Percentiles rank a stretch among this genome's conserved stretches.
Conservation (phyloP, 148 eudicot species). For the Vaccinium myrtillus region DNA sequence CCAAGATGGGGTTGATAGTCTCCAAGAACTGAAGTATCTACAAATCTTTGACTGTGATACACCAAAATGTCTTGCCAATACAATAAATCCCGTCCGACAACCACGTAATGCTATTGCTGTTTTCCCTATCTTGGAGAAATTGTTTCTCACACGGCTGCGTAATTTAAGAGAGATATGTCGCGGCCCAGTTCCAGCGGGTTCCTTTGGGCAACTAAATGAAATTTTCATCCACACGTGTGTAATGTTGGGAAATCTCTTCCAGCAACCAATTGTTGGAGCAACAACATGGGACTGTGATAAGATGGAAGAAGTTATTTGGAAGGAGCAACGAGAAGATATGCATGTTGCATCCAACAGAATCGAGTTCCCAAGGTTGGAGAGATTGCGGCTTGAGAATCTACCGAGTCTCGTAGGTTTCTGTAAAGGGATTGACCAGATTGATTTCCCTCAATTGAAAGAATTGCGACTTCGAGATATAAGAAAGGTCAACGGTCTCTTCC, state of each 20-base stretch:
- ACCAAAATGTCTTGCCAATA: constrained; percentile 10
- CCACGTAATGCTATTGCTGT: background rate
- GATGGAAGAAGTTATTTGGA: constrained; percentile 16
- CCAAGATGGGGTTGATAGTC: constrained; percentile 18
- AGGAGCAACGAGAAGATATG: background rate
- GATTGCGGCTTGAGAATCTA: background rate
- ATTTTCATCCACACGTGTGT: background rate
- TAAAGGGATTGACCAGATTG: constrained; percentile 8
- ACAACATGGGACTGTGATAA: constrained; percentile 1
- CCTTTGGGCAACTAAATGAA: background rate
- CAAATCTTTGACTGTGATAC: background rate
- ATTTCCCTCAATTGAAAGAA: background rate
- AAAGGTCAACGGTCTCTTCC: background rate
- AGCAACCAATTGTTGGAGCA: background rate
- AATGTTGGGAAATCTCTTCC: background rate
- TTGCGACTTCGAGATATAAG: background rate
- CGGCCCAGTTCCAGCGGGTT: background rate
- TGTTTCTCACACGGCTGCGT: constrained; percentile 17
- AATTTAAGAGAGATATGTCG: background rate
- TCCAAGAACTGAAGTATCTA: background rate
- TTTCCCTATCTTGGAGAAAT: background rate
- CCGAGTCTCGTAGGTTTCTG: constrained; percentile 5
- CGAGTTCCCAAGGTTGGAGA: background rate
- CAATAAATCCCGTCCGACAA: background rate
- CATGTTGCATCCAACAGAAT: background rate